phyloP scores from a whole-genome alignment of 257 asterid genomes.

The Nemophila menziesii region DNA sequence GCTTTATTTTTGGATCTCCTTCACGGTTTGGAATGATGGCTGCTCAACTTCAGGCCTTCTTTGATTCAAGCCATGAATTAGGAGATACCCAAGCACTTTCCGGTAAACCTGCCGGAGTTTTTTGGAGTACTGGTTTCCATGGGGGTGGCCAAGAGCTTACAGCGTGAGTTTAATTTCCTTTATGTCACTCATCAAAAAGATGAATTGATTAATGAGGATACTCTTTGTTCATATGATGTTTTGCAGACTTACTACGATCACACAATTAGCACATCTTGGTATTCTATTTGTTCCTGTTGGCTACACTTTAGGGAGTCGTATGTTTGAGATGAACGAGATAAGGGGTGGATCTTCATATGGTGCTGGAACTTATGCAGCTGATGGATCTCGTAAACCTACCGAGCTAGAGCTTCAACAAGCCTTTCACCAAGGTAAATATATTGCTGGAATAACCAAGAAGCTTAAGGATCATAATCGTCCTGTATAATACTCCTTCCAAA shows the following conservation, averaged over 20 bases:
- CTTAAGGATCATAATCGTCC: conserved; percentile 23
- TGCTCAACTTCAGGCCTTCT: conserved; percentile 83
- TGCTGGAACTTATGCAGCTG: conserved; percentile 79
- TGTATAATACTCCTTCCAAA: neutral
- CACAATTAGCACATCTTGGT: conserved; percentile 86
- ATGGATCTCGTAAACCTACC: conserved; percentile 70
- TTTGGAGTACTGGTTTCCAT: conserved; percentile 97
- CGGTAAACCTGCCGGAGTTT: conserved; percentile 89
- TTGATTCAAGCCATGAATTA: conserved; percentile 52
- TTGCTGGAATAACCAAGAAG: conserved; percentile 54
- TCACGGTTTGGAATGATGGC: conserved; percentile 97
- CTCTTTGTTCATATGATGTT: too few species aligned
- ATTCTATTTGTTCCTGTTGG: conserved; percentile 81
- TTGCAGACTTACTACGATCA: conserved; percentile 69
- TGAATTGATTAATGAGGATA: too few species aligned
- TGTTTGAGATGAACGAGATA: conserved; percentile 77
- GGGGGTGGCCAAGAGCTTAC: conserved; percentile 97
- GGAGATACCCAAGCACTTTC: conserved; percentile 82
- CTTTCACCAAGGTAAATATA: conserved; percentile 73
- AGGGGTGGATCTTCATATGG: conserved; percentile 86
- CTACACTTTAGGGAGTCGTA: conserved; percentile 62
- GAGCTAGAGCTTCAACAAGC: conserved; percentile 71
- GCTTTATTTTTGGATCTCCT: conserved; percentile 77
- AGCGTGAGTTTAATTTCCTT: conserved; percentile 49
- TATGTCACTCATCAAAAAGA: conserved; percentile 1